Evolutionary conservation across 2,329 filamentous ascomycete genomes (phyloP), one percentile per base, ranked within the genome.

Genomic region (Elsinoe fawcettii): DNA sequence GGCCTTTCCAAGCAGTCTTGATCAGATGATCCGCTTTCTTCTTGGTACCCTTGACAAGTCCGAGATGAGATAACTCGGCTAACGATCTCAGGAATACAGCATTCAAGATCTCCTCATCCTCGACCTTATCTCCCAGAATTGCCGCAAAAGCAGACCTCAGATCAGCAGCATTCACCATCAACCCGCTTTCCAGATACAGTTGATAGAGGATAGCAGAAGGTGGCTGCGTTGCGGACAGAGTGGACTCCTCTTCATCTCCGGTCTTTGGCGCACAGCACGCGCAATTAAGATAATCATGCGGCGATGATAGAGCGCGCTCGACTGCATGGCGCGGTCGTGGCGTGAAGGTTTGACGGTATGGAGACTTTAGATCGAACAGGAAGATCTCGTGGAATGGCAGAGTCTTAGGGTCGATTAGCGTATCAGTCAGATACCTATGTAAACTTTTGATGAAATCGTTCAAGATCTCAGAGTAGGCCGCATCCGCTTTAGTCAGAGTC

Each of bases 11-110:
- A 54, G 78, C 75, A 34, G 90, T 78, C 75, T 96, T 97, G 37
- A 89, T 85, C 63, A 97, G 76, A 72, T 97, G 92, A 69, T 97
- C 93, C 22, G 85, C 83, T 77, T 95, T 96, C 77, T 91, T 96
- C 73, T 86, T 88, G 67, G 87, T 97, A 60, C 81, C 80, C 75
- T 93, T 96, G 60, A 97, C 80, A 72, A 96, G 86, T 6, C 93
- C 93, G 66, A 99, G 77, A 56, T 85, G 82, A 70, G 85, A 86
- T 69, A 99, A 72, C 71, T 99, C 93, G 0, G 92, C 89, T 61
- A 97, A 71, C 4, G 82, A 88, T 60, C 84, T 81, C 71, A 96
- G 96, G 72, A 97, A 99, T 59, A 88, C 74, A 41, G 90, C 83
- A 72, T 74, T 77, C 25, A 18, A 8, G 6, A 25, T 32, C 20